Percentiles rank a stretch among this genome's conserved stretches.
These are phyloP conservation scores for Dioscorea zingiberensis DNA, from an alignment of 106 monocot genomes.

Conservation along the genomic window DNA sequence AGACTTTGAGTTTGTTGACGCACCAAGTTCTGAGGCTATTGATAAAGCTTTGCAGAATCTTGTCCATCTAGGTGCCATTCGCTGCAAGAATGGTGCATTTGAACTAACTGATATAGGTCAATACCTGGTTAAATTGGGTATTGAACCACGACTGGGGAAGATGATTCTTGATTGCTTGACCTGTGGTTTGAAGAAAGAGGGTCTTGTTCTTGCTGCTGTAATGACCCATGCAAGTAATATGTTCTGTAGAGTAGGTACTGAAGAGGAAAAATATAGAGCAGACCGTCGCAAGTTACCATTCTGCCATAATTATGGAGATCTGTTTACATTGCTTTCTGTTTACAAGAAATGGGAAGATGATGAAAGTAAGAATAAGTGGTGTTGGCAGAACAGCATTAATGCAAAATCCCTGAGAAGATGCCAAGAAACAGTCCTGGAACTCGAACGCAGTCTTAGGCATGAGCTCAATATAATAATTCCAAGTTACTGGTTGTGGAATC, in stretches of 20 bases:
- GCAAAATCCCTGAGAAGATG: constrained; percentile 96
- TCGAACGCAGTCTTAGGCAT: constrained; percentile 62
- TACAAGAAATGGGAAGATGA: constrained; percentile 82
- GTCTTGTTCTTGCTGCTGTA: constrained; percentile 82
- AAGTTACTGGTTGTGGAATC: constrained; percentile 81
- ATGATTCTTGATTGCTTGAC: constrained; percentile 72
- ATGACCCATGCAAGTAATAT: constrained; percentile 94
- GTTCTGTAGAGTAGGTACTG: constrained; percentile 83
- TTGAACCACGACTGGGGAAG: constrained; percentile 92
- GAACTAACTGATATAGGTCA: constrained; percentile 59
- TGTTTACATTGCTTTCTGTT: constrained; percentile 89
- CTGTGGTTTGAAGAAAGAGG: constrained; percentile 63
- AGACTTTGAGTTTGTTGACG: constrained; percentile 94
- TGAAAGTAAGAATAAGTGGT: constrained; percentile 60
- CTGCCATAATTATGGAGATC: constrained; percentile 84
- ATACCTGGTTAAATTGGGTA: constrained; percentile 63
- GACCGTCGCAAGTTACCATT: constrained; percentile 89
- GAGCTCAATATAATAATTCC: constrained; percentile 78
- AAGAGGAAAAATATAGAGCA: constrained; percentile 70
- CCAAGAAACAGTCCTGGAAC: constrained; percentile 60
- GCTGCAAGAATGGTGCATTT: constrained; percentile 18
- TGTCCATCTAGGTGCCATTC: constrained; percentile 57
- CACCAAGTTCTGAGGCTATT: constrained; percentile 60
- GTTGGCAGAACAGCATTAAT: constrained; percentile 95
- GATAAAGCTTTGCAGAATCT: constrained; percentile 74